Conservation (phyloP, 2,329 filamentous ascomycete genomes). For the Pseudofabraea citricarpa region DNA sequence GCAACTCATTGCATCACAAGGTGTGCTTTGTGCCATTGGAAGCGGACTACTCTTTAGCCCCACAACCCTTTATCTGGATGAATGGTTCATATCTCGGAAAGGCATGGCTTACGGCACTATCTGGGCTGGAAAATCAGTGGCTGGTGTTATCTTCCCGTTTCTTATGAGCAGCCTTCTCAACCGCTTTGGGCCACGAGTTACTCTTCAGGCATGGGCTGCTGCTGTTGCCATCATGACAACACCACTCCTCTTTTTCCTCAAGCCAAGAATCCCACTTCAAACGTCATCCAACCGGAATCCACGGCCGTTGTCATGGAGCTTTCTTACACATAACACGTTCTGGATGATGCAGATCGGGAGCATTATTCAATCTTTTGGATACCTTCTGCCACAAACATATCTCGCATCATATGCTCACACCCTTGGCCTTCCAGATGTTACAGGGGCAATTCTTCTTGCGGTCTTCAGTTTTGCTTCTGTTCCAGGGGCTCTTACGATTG, state of each 20-base stretch:
- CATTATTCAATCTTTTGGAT: constrained; percentile 41
- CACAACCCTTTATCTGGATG: constrained; percentile 51
- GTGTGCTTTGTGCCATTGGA: constrained; percentile 53
- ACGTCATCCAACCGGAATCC: constrained; percentile 3
- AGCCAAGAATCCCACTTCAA: constrained; percentile 42
- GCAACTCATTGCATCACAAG: constrained; percentile 55
- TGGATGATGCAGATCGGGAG: constrained; percentile 42
- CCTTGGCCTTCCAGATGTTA: constrained; percentile 29
- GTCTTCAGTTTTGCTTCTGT: constrained; percentile 39
- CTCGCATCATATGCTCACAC: constrained; percentile 36
- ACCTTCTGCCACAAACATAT: constrained; percentile 44
- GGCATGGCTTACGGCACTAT: constrained; percentile 59
- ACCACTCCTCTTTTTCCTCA: constrained; percentile 53
- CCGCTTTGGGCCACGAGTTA: constrained; percentile 45
- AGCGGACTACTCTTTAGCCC: constrained; percentile 51
- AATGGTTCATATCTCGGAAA: constrained; percentile 55
- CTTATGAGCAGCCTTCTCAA: constrained; percentile 47
- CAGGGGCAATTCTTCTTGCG: constrained; percentile 37
- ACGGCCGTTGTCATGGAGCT: constrained; percentile 19
- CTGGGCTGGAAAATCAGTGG: constrained; percentile 48
- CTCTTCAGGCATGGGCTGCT: constrained; percentile 48
- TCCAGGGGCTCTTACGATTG: constrained; percentile 35
- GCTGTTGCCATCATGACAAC: constrained; percentile 44
- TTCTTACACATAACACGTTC: constrained; percentile 39
- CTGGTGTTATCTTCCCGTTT: constrained; percentile 47